Conservation (phyloP, 148 eudicot genomes). For the Chenopodium album region DNA sequence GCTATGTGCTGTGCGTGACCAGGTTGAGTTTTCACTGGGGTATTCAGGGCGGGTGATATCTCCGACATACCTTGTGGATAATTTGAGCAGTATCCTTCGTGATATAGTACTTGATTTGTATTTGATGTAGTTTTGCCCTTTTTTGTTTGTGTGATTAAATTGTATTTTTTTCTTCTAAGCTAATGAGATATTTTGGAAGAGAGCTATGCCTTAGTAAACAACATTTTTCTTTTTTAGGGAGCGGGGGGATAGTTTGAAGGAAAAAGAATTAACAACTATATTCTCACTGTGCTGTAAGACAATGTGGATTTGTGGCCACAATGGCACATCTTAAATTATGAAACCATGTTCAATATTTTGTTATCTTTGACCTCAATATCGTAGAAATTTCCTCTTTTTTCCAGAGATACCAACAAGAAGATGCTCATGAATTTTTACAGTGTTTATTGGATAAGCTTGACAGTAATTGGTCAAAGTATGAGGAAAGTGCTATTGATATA, state of each 20-base stretch:
- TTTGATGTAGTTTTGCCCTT: background rate
- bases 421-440: constrained; percentile 92
- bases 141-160: background rate
- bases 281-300: background rate
- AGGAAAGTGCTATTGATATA: constrained; percentile 9
- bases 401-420: constrained; percentile 78
- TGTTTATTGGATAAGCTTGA: constrained; percentile 83
- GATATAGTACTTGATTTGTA: background rate
- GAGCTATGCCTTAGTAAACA: background rate
- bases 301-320: too few relatives aligned
- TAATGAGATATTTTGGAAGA: background rate
- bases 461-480: constrained; percentile 40
- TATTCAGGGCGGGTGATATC: constrained; percentile 32
- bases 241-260: background rate
- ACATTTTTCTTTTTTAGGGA: background rate
- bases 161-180: background rate
- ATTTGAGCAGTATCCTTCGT: constrained; percentile 69
- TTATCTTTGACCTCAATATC: constrained; percentile 48
- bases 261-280: background rate
- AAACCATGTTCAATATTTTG: constrained; percentile 7
- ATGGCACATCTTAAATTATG: background rate
- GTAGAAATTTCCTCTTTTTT: constrained; percentile 71
- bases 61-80: constrained; percentile 59
- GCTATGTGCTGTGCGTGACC: constrained; percentile 57
- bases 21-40: constrained; percentile 42